Percentiles rank a stretch among this genome's conserved stretches.
Evolutionary conservation across 2,329 filamentous ascomycete species (phyloP).

Genomic region (Cladobotryum protrusum): DNA sequence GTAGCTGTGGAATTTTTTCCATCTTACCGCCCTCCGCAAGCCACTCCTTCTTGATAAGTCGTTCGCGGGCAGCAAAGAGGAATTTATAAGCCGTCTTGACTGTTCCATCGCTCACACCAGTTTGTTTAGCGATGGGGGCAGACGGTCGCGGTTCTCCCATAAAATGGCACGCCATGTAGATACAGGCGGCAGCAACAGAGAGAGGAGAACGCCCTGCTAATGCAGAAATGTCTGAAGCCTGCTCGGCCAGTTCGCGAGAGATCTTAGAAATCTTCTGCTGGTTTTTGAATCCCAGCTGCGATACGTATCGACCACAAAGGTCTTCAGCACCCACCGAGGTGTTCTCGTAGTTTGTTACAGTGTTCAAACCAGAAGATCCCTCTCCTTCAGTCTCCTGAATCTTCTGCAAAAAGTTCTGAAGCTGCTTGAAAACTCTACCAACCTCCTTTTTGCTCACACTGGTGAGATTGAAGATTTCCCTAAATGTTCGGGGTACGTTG

Average conservation of each 20-base stretch:
- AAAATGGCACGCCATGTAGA: constrained; percentile 90
- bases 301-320: constrained; percentile 86
- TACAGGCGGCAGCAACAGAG: constrained; percentile 89
- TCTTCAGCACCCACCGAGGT: constrained; percentile 77
- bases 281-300: constrained; percentile 66
- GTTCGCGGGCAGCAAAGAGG: constrained; percentile 67
- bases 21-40: constrained; percentile 66
- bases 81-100: constrained; percentile 94
- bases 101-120: constrained; percentile 91
- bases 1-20: constrained; percentile 57
- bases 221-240: constrained; percentile 69
- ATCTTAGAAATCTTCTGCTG: constrained; percentile 72
- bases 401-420: constrained; percentile 81
- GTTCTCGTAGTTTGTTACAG: constrained; percentile 63
- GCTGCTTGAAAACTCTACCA: constrained; percentile 85
- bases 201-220: constrained; percentile 89
- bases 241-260: constrained; percentile 69
- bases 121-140: constrained; percentile 80
- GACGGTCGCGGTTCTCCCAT: constrained; percentile 72
- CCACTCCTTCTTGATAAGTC: constrained; percentile 70
- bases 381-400: constrained; percentile 55
- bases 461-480: constrained; percentile 89
- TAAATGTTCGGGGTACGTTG: constrained; percentile 80
- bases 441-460: constrained; percentile 97
- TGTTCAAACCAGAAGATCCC: constrained; percentile 42